Evolutionary conservation across 768 basidiomycete species (phyloP).

Genomic region (Mycena rebaudengoi): DNA sequence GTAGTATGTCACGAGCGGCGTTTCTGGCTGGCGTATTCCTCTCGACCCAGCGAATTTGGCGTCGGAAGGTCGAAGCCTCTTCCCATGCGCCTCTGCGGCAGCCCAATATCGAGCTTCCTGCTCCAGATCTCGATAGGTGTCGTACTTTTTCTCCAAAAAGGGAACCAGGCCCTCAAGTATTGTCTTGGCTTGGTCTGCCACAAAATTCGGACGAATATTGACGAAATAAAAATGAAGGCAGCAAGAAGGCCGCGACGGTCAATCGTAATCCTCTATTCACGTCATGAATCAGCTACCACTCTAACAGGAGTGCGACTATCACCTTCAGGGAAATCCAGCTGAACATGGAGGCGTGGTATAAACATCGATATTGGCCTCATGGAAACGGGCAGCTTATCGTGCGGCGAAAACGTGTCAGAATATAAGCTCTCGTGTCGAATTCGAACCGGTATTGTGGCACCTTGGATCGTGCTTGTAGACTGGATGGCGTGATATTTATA

Average conservation of each 20-base stretch:
- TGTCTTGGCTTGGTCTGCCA: conserved; percentile 3
- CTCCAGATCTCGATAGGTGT: not conserved
- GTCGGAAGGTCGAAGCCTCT: conserved; percentile 17
- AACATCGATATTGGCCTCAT: no score
- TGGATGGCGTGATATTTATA: no score
- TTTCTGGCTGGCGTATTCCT: not conserved
- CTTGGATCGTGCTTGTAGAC: no score
- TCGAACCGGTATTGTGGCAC: no score
- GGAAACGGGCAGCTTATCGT: no score
- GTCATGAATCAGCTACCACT: not conserved
- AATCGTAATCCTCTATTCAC: not conserved
- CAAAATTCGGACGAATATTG: not conserved
- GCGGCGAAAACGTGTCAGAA: no score
- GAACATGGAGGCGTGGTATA: conserved; percentile 4
- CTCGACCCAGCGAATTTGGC: conserved; percentile 11
- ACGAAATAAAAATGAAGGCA: conserved; percentile 7
- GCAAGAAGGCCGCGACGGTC: not conserved
- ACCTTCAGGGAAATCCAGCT: conserved; percentile 14
- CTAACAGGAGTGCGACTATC: not conserved
- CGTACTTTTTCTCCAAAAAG: not conserved
- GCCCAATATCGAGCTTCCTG: conserved; percentile 23
- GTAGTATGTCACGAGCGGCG: conserved; percentile 43
- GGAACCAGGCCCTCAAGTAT: not conserved
- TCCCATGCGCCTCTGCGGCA: conserved; percentile 13
- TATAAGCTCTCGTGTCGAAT: no score